phyloP scores from a whole-genome alignment of 2,329 filamentous ascomycete species.

The Penicillium freii region DNA sequence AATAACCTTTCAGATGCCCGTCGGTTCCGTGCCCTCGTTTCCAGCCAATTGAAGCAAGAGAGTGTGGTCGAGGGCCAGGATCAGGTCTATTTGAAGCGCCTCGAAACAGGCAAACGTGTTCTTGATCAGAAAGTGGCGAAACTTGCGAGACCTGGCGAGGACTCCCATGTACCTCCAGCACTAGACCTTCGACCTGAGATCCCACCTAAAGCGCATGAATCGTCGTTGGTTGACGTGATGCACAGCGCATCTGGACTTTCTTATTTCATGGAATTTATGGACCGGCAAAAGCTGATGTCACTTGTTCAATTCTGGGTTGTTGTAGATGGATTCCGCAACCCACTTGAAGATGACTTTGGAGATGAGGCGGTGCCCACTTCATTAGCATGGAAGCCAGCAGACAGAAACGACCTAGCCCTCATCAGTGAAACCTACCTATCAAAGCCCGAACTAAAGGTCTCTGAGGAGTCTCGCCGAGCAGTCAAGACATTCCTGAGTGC shows the following conservation, averaged over 20 bases:
- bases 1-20: conserved; percentile 91
- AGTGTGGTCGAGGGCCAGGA: conserved; percentile 75
- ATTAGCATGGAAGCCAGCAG: conserved; percentile 74
- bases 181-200: conserved; percentile 34
- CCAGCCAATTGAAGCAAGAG: conserved; percentile 87
- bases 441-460: conserved; percentile 75
- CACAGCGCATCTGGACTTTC: conserved; percentile 87
- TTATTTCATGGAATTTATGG: conserved; percentile 99
- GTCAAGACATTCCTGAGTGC: conserved; percentile 77
- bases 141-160: conserved; percentile 65
- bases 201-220: conserved; percentile 68
- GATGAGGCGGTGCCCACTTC: conserved; percentile 65
- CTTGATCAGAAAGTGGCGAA: conserved; percentile 86
- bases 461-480: conserved; percentile 64
- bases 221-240: conserved; percentile 78
- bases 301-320: conserved; percentile 98
- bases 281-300: conserved; percentile 79
- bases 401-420: conserved; percentile 82
- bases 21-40: conserved; percentile 85
- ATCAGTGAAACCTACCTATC: conserved; percentile 88
- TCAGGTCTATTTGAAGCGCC: conserved; percentile 76
- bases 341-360: conserved; percentile 79
- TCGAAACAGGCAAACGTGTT: conserved; percentile 87
- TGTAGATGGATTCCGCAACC: conserved; percentile 92
- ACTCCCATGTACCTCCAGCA: conserved; percentile 34